A percentile compares a stretch with the other conserved stretches of the same genome.
These are phyloP conservation scores for Epipyxis sp. DNA, from an alignment of 108 stramenopile species.

Conservation along the genomic window DNA sequence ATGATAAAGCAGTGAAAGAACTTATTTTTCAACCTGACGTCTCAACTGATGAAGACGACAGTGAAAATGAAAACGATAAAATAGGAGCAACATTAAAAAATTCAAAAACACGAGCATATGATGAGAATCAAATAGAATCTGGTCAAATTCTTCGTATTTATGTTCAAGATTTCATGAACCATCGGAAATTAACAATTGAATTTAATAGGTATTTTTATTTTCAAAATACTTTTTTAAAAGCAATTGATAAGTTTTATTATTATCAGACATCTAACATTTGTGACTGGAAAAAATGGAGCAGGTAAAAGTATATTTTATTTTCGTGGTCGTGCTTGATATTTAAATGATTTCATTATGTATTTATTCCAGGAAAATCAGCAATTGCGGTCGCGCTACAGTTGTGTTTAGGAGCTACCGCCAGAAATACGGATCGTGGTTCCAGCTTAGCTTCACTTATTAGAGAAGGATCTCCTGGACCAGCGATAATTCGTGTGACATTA, in stretches of 20 bases:
- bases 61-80: no score
- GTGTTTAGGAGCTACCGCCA: constrained; percentile 84
- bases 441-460: constrained; percentile 78
- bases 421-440: constrained; percentile 73
- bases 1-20: no score
- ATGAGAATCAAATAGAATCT: constrained; percentile 47
- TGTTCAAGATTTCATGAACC: constrained; percentile 94
- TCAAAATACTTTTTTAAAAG: no score
- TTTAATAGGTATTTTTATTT: no score
- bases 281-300: constrained; percentile 84
- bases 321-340: background rate
- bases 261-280: no score
- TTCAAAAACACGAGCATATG: no score
- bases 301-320: constrained; percentile 45
- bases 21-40: no score
- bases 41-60: no score
- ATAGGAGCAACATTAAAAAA: no score
- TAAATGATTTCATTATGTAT: background rate
- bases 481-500: constrained; percentile 76
- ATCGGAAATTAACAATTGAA: constrained; percentile 59
- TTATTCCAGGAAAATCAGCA: constrained; percentile 61
- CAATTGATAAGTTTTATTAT: no score
- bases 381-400: constrained; percentile 92
- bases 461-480: constrained; percentile 68
- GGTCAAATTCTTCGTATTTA: constrained; percentile 69